Conservation (phyloP, 768 basidiomycete species). For the Boletales sp. region DNA sequence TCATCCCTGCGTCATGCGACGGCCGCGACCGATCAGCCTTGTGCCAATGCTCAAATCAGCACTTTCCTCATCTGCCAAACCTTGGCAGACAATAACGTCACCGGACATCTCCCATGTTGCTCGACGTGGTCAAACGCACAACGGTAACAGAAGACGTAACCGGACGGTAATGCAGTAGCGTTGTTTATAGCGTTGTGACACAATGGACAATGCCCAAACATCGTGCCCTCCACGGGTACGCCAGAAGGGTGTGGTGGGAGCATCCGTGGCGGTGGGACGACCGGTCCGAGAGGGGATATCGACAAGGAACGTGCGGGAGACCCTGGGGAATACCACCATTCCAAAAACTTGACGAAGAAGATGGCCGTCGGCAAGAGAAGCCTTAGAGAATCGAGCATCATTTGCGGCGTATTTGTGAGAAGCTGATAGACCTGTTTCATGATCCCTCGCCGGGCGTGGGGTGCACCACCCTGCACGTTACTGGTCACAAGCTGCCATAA, state of each 20-base stretch:
- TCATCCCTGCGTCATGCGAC: conserved; percentile 3
- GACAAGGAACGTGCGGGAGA: conserved; percentile 79
- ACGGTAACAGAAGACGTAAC: conserved; percentile 93
- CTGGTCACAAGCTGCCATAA: conserved; percentile 14
- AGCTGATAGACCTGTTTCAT: conserved; percentile 44
- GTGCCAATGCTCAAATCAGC: conserved; percentile 49
- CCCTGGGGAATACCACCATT: conserved; percentile 98
- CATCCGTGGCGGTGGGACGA: conserved; percentile 73
- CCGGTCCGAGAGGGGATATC: conserved; percentile 58
- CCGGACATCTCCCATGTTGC: conserved; percentile 76
- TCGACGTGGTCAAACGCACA: conserved; percentile 85
- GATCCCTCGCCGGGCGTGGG: conserved; percentile 34
- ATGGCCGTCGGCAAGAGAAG: conserved; percentile 83
- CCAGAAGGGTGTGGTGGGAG: conserved; percentile 73
- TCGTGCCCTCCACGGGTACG: conserved; percentile 54
- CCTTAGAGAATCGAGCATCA: conserved; percentile 74
- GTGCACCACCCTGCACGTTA: conserved; percentile 11
- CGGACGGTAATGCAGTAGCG: conserved; percentile 86
- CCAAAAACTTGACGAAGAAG: conserved; percentile 93
- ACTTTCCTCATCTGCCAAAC: conserved; percentile 88
- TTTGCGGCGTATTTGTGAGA: conserved; percentile 51
- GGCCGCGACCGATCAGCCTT: background rate
- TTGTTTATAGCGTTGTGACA: conserved; percentile 74
- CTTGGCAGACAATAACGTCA: conserved; percentile 73
- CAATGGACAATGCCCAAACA: conserved; percentile 83